Percentiles rank a stretch among this genome's conserved stretches.
Evolutionary conservation across 805 yeast genomes (phyloP).

Genomic region (Metschnikowia lochheadii): DNA sequence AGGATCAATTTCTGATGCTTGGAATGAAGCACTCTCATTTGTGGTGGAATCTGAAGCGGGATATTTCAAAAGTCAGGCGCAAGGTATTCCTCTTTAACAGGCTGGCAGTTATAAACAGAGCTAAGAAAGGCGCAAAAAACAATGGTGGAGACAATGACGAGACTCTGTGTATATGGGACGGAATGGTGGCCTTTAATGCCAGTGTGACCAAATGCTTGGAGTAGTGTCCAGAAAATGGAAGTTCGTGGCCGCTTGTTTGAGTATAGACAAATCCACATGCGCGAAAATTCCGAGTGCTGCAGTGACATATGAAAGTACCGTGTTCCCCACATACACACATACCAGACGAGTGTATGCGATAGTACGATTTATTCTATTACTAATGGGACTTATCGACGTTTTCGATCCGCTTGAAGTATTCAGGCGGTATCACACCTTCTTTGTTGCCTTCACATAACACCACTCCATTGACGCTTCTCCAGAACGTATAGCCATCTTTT

Average conservation of each 20-base stretch:
- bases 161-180: neutral
- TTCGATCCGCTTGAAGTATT: conserved; percentile 36
- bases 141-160: neutral
- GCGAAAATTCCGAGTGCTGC: conserved; percentile 2
- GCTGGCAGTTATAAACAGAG: neutral
- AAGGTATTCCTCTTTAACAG: neutral
- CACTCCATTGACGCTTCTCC: conserved; percentile 69
- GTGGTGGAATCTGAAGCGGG: neutral
- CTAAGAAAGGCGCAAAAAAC: neutral
- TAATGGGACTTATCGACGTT: conserved; percentile 5
- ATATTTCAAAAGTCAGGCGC: neutral
- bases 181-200: neutral
- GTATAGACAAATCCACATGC: conserved; percentile 2
- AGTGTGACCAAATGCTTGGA: neutral
- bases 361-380: neutral
- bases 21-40: conserved; percentile 49
- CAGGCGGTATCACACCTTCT: conserved; percentile 46
- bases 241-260: conserved; percentile 2
- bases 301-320: conserved; percentile 1
- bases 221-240: conserved; percentile 1
- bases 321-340: conserved; percentile 1
- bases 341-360: too few species aligned
- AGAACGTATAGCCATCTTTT: conserved; percentile 44
- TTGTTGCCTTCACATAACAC: conserved; percentile 60
- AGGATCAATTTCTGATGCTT: conserved; percentile 87